A percentile compares a stretch with the other conserved stretches of the same genome.
Evolutionary conservation across 1,284 basidiomycete genomes (phyloP).

Genomic region (Rhodotorula mucilaginosa): DNA sequence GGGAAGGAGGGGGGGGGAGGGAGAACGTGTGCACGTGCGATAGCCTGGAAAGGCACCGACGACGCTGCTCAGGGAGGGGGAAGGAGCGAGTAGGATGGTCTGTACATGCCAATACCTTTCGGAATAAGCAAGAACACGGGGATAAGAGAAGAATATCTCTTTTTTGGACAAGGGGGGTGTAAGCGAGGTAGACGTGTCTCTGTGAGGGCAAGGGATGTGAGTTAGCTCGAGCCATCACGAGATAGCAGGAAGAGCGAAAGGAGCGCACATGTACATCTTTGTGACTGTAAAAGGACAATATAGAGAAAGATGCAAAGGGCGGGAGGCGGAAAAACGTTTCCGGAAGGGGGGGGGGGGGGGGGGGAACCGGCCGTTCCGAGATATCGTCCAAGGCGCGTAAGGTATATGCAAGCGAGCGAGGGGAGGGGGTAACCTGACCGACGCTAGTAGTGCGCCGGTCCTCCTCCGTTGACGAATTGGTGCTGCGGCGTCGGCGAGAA

Average conservation of each 20-base stretch:
- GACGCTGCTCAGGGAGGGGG: no score
- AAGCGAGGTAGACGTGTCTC: not conserved
- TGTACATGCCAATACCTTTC: not conserved
- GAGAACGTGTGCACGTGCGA: no score
- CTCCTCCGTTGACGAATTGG: no score
- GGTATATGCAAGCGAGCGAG: no score
- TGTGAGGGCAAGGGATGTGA: not conserved
- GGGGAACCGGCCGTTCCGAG: not conserved
- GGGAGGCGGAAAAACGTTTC: not conserved
- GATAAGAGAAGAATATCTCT: no score
- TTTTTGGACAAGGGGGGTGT: not conserved
- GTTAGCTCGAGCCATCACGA: not conserved
- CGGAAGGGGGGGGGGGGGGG: no score
- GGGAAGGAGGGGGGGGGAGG: no score
- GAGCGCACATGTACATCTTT: not conserved
- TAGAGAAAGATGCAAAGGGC: not conserved
- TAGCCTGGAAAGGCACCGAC: no score
- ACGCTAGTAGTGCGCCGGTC: not conserved
- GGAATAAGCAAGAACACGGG: not conserved
- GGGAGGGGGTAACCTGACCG: not conserved
- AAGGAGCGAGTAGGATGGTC: not conserved
- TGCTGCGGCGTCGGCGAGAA: not conserved
- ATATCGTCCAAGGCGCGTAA: no score
- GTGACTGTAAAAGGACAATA: no score
- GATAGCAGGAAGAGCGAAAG: not conserved